Evolutionary conservation across 148 eudicot genomes (phyloP).

Genomic region (Rhododendron henanense): DNA sequence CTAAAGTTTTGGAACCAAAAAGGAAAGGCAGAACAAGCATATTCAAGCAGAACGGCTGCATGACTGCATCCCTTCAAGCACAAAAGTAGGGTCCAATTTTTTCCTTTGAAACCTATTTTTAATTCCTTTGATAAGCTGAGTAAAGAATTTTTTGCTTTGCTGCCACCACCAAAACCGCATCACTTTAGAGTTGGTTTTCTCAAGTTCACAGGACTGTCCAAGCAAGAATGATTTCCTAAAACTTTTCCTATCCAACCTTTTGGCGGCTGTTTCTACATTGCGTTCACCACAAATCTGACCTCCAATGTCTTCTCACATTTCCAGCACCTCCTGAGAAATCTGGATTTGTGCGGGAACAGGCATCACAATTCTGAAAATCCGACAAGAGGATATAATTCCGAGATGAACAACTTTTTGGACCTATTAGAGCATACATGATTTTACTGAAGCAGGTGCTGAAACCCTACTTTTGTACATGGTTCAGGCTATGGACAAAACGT

Average conservation of each 20-base stretch:
- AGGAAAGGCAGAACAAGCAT: neutral
- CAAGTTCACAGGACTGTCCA: neutral
- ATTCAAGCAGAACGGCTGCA: neutral
- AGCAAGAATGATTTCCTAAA: neutral
- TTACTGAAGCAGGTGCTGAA: neutral
- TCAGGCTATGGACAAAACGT: neutral
- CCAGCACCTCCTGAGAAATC: neutral
- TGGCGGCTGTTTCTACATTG: neutral
- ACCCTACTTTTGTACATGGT: too few relatives aligned
- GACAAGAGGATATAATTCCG: neutral
- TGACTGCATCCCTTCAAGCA: neutral
- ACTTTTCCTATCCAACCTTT: too few relatives aligned
- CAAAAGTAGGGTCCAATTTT: neutral
- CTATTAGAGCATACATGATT: neutral
- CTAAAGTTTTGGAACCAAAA: neutral
- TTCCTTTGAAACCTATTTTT: neutral
- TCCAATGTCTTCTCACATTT: neutral
- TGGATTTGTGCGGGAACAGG: neutral
- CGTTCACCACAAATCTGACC: neutral
- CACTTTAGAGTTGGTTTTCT: neutral
- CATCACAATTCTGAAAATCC: neutral
- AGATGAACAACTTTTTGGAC: neutral
- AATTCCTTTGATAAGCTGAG: neutral
- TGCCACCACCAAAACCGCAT: neutral
- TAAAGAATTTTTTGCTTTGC: neutral